Evolutionary conservation across 2,329 filamentous ascomycete species (phyloP).

Genomic region (Fusarium pseudonygamai): DNA sequence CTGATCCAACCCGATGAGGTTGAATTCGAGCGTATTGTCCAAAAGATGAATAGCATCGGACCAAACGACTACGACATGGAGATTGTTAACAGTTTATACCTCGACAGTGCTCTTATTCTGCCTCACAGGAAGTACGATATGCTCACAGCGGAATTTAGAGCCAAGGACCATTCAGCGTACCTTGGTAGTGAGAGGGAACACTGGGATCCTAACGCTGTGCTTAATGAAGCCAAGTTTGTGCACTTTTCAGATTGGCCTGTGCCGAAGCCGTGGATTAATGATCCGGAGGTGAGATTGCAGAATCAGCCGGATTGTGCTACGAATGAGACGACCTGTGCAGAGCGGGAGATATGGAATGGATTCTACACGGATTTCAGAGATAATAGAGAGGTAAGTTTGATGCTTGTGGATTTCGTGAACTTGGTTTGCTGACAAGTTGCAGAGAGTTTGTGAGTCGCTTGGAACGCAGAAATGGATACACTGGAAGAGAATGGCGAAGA

Average conservation of each 20-base stretch:
- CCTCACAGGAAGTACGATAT: conserved; percentile 72
- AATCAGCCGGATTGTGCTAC: not conserved
- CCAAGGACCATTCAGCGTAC: conserved; percentile 57
- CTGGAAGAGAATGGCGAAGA: conserved; percentile 8
- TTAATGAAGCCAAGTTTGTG: conserved; percentile 70
- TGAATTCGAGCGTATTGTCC: conserved; percentile 58
- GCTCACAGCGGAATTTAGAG: conserved; percentile 71
- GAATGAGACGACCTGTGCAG: not conserved
- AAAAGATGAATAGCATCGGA: conserved; percentile 42
- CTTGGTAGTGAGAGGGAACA: conserved; percentile 54
- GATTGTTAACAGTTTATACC: conserved; percentile 70
- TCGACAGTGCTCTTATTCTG: conserved; percentile 66
- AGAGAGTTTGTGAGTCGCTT: conserved; percentile 19
- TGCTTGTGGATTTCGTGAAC: fast-evolving
- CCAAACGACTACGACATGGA: conserved; percentile 71
- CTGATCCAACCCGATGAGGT: conserved; percentile 65
- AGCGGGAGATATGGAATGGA: conserved; percentile 30
- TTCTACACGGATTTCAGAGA: conserved; percentile 29
- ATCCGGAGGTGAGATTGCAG: not conserved
- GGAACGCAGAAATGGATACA: conserved; percentile 13
- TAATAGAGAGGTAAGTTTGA: conserved; percentile 14
- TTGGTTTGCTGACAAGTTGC: not conserved
- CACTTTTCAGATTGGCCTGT: conserved; percentile 79
- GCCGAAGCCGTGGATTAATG: conserved; percentile 64
- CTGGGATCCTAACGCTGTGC: conserved; percentile 66